Conservation (phyloP, 305 asterid species). For the Ilex paraguariensis region DNA sequence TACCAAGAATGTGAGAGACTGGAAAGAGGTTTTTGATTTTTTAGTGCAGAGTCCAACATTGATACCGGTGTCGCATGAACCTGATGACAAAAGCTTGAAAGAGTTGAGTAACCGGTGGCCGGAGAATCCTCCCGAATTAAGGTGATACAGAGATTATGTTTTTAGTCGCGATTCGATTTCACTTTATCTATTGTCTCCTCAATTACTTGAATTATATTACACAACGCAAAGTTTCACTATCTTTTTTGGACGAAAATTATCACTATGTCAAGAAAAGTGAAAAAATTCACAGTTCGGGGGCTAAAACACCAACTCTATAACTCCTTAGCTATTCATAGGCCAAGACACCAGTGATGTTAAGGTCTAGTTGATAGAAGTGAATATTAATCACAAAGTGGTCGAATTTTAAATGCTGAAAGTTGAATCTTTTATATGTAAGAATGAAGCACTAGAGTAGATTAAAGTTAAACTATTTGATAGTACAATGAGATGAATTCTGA, state of each 20-base stretch:
- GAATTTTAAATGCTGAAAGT: too few species aligned
- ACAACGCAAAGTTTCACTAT: neutral
- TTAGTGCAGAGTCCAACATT: constrained; percentile 36
- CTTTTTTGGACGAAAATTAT: neutral
- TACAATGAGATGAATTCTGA: too few species aligned
- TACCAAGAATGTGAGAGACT: constrained; percentile 64
- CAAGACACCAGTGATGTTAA: too few species aligned
- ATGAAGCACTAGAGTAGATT: too few species aligned
- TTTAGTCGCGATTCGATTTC: neutral
- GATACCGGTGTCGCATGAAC: constrained; percentile 48
- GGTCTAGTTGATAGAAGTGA: too few species aligned
- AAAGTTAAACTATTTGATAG: too few species aligned
- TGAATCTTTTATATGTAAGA: too few species aligned
- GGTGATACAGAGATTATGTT: constrained; percentile 25
- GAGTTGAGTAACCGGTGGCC: constrained; percentile 59
- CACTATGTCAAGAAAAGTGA: neutral
- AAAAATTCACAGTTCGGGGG: neutral
- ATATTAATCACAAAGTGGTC: too few species aligned
- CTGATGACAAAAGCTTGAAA: constrained; percentile 36
- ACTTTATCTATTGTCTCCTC: neutral
- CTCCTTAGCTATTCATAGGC: too few species aligned
- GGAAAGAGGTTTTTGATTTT: constrained; percentile 78
- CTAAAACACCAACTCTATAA: too few species aligned
- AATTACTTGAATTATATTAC: too few species aligned
- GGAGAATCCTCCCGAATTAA: constrained; percentile 45